Evolutionary conservation across 441 rosid genomes (phyloP).

Genomic region (Omphalea diandra): DNA sequence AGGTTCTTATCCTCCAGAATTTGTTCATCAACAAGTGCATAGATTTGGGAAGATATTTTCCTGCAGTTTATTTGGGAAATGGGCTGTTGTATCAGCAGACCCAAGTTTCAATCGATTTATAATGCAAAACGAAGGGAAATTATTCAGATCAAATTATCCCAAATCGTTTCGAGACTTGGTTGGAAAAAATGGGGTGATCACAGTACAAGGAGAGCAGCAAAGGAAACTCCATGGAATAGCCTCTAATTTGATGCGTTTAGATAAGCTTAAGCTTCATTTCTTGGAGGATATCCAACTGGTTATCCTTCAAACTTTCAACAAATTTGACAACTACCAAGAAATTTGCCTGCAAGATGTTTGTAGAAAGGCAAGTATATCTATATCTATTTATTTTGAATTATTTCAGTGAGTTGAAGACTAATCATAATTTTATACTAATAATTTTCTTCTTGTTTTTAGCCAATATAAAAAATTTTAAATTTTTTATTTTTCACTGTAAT

Average conservation of each 20-base stretch:
- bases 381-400: too few relatives aligned
- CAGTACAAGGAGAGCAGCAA: conserved; percentile 73
- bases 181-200: conserved; percentile 81
- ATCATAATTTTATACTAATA: too few relatives aligned
- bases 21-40: conserved; percentile 50
- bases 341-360: conserved; percentile 74
- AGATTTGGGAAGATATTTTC: conserved; percentile 75
- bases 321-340: conserved; percentile 43
- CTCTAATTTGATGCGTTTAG: conserved; percentile 68
- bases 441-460: too few relatives aligned
- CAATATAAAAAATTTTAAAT: too few relatives aligned
- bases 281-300: conserved; percentile 57
- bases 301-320: conserved; percentile 44
- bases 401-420: too few relatives aligned
- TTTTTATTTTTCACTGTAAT: too few relatives aligned
- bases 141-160: conserved; percentile 81
- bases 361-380: conserved; percentile 51
- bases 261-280: conserved; percentile 63
- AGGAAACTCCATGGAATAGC: conserved; percentile 76
- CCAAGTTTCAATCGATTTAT: conserved; percentile 61
- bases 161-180: conserved; percentile 82
- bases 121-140: conserved; percentile 76
- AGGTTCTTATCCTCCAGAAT: conserved; percentile 66
- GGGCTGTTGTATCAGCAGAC: conserved; percentile 75
- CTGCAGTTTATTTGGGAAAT: conserved; percentile 69